Base-by-base conservation (phyloP, 768 basidiomycete species). In the Asterophora parasitica region DNA sequence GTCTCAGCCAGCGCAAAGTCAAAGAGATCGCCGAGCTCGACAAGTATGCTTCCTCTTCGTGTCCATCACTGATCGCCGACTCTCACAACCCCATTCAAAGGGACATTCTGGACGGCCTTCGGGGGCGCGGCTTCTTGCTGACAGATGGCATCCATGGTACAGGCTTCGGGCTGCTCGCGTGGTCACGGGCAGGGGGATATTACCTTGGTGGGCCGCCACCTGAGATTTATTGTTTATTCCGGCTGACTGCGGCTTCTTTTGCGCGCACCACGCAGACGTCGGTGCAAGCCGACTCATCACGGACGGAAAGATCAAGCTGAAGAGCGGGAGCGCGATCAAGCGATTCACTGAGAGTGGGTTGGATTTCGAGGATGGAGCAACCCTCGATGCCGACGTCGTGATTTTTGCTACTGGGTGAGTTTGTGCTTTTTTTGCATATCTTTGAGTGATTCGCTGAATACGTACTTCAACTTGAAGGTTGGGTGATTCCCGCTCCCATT, bases 241-340 rank as follows among this genome's bases (percentile, higher is more conserved):
- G n/a, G n/a, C 6, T 23, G 23, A 23, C 23, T 23, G 23, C 23
- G 3, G 3, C 26, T 15, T 13, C 2, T 39, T 3, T 38, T n/a
- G 4, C 20, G 7, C 9, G 5, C 5, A 12, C 20, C 1, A 2
- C 3, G 23, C 11, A 79, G 78, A 80, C 50, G 72, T 74, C 32
- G 81, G 81, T 15, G 75, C 75, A 2, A 75, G 74, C 49, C 70
- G 79, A 58, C 63, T 78, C 46, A 77, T 85, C 51, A 70, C 72
- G 23, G 78, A 82, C 48, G 81, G 82, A 13, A 78, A 82, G 59
- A 83, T 85, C 68, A 82, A 82, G 61, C 61, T 85, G 48, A 84
- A 83, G 65, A 78, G 72, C 59, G 78, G 79, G 34, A 61, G 66
- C 31, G 60, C 61, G 26, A 70, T 83, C 48, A 61, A 67, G 44